Evolutionary conservation across 805 yeast species (phyloP), one percentile per base, ranked within the genome.

Genomic region (Zygosaccharomyces gambellarensis): DNA sequence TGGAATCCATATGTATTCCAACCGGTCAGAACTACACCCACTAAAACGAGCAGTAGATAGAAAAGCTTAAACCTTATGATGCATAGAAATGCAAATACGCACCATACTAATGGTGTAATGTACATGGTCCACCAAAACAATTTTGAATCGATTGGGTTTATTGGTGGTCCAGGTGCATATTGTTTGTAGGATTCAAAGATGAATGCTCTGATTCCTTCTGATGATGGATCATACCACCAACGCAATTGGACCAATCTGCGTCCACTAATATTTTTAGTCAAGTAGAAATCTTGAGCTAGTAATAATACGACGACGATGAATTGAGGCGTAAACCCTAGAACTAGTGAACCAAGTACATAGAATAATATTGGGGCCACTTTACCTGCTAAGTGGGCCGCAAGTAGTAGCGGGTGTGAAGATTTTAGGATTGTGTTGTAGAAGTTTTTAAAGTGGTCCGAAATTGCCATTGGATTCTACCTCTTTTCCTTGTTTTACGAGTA

Each of bases 1-100:
- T 95, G 87, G 69, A 87, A 92, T 0, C 97, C 97, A 71, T 88
- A 74, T 1, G 95, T 84, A 65, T 92, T 92, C 45, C 95, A 87
- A 40, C 82, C 62, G 0, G 94, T 85, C 53, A 92, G 74, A 2
- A 82, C 77, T 8, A 87, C 64, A 0, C 95, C 90, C 47, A 90
- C 80, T 4, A 71, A 64, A 4, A 86, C 83, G 39, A 87, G 67
- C 25, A 83, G 71, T 54, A 85, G 71, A 59, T 84, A 78, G 38
- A 86, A 71, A 55, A 92, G 78, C 62, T 89, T 82, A 47, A 92
- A 76, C 64, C 87, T 88, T 51, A 92, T 70, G 9, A 90, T 59
- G 0, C 97, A 95, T 59, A 92, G 64, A 1, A 92, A 49, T 0
- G 85, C 97, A 53, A 92, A 73, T 1, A 81, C 71, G 5, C 72